A percentile compares a stretch with the other conserved stretches of the same genome.
Evolutionary conservation across 2,329 filamentous ascomycete species (phyloP).

Genomic region (Aspergillaceae sp.): DNA sequence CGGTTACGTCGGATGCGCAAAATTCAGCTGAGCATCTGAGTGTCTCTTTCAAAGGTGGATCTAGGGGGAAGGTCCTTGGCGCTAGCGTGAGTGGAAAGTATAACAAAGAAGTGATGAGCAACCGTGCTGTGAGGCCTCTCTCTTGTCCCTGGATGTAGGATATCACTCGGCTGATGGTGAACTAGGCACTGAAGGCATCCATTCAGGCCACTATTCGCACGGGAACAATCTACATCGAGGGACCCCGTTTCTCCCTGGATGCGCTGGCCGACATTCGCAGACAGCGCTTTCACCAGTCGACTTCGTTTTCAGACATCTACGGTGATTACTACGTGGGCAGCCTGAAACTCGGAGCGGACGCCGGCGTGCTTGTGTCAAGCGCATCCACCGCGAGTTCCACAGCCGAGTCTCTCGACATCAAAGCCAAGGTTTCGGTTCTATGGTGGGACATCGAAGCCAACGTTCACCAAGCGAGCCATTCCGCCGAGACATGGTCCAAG

Average conservation of each 20-base stretch:
- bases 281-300: not conserved
- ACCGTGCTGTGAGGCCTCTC: not conserved
- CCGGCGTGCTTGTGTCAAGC: not conserved
- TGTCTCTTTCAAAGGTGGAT: not conserved
- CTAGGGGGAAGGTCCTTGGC: not conserved
- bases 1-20: not conserved
- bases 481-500: not conserved
- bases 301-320: not conserved
- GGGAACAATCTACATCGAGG: not conserved
- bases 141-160: not conserved
- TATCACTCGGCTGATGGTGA: not conserved
- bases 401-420: not conserved
- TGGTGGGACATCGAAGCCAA: not conserved
- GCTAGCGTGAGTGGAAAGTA: not conserved
- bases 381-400: not conserved
- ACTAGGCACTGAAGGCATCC: not conserved
- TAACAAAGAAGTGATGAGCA: not conserved
- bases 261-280: not conserved
- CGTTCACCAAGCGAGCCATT: not conserved
- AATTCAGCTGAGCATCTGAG: not conserved
- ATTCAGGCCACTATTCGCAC: not conserved
- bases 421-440: not conserved
- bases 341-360: not conserved
- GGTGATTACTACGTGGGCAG: not conserved
- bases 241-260: not conserved